Percentiles rank a stretch among this genome's conserved stretches.
Evolutionary conservation across 2,329 filamentous ascomycete species (phyloP).

Genomic region (Penicillium nordicum): DNA sequence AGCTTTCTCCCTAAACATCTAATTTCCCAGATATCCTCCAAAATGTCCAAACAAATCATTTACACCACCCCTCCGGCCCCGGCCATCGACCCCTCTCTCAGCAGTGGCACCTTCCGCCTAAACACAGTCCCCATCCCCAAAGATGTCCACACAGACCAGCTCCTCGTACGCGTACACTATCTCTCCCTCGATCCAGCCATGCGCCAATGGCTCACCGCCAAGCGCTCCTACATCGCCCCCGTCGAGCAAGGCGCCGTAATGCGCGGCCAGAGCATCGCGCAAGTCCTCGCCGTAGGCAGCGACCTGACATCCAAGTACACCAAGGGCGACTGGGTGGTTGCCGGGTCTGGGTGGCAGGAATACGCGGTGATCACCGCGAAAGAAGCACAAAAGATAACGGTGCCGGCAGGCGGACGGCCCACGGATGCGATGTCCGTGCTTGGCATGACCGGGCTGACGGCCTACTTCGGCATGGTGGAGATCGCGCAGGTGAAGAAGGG

Average conservation of each 20-base stretch:
- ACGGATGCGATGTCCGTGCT: conserved; percentile 62
- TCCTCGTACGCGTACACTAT: conserved; percentile 60
- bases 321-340: conserved; percentile 50
- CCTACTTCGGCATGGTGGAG: conserved; percentile 70
- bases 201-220: conserved; percentile 64
- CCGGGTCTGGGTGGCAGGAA: conserved; percentile 62
- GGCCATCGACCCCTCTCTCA: conserved; percentile 37
- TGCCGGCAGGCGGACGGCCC: conserved; percentile 47
- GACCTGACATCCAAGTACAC: conserved; percentile 27
- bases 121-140: conserved; percentile 26
- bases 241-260: conserved; percentile 66
- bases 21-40: background rate
- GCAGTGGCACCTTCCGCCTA: conserved; percentile 35
- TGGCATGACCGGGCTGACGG: conserved; percentile 69
- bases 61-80: conserved; percentile 35
- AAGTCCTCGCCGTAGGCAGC: conserved; percentile 58
- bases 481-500: conserved; percentile 66
- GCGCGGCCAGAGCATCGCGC: conserved; percentile 60
- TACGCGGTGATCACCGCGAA: conserved; percentile 58
- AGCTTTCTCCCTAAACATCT: background rate
- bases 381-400: conserved; percentile 43
- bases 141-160: conserved; percentile 50
- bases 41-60: conserved; percentile 34
- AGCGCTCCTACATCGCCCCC: conserved; percentile 63
- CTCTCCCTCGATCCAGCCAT: conserved; percentile 72